Evolutionary conservation across 2,329 filamentous ascomycete species (phyloP), one percentile per base, ranked within the genome.

Genomic region (Didymella lethalis): DNA sequence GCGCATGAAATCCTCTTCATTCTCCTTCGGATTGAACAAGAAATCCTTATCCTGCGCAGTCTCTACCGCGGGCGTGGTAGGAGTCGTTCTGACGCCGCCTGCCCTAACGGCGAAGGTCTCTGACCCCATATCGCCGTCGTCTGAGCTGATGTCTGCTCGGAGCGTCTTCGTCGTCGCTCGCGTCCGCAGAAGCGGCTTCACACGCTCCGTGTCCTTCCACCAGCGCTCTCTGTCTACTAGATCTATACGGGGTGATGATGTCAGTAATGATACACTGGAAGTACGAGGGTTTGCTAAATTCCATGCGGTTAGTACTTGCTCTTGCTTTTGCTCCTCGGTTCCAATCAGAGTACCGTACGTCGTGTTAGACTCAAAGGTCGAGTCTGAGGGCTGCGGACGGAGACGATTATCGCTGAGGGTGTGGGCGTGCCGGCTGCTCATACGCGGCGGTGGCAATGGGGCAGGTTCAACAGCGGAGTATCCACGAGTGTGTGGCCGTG

Each of bases 1-100:
- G 18, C 50, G 57, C 46, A 73, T 56, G 29, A 75, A 75, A 25
- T 66, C 55, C 6, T 72, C 70, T 49, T 69, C 72, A 43, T 68
- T 60, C 45, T 75, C 72, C 4, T 53, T 36, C 0, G 46, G 52
- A 58, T 73, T 73, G 53, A 75, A 75, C 8, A 73, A 48, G 31
- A 71, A 69, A 49, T 73, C 63, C 25, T 50, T 55, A 51, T 68
- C 61, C 6, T 41, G 38, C 51, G 46, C 25, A 41, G n/a, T 41
- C 16, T 62, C 48, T 18, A 54, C 56, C 34, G 36, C 51, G 11
- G 68, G 62, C 36, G 58, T 61, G 18, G 38, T 47, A 23, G 62
- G 54, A 43, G 26, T 51, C 7, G 41, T 54, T n/a, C n/a, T 32
- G 20, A 47, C n/a, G 7, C 47, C 56, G 10, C 40, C 56, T 44